These are phyloP conservation scores for Drechslerella dactyloides DNA, from an alignment of 2,329 filamentous ascomycete genomes.

Conservation along the genomic window DNA sequence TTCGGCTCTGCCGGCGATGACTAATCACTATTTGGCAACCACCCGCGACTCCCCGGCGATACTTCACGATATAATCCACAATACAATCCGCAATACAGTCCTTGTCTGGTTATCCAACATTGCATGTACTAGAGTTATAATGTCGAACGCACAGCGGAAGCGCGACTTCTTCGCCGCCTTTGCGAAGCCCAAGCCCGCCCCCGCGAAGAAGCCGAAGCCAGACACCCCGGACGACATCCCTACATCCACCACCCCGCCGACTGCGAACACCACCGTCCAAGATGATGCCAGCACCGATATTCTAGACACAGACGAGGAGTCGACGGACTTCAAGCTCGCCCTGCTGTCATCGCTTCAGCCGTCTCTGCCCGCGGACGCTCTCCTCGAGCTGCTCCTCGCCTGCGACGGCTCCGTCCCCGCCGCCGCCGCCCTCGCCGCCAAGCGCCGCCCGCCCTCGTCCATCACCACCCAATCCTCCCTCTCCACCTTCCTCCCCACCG, in stretches of 20 bases:
- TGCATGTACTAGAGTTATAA: too few relatives aligned
- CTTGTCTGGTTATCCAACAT: too few relatives aligned
- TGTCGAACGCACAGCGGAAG: conserved; percentile 13
- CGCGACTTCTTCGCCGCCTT: conserved; percentile 39
- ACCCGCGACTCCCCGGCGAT: too few relatives aligned
- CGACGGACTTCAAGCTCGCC: conserved; percentile 88
- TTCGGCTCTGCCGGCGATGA: too few relatives aligned
- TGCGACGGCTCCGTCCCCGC: conserved; percentile 76
- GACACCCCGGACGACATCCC: not conserved
- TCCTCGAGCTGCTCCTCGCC: conserved; percentile 79
- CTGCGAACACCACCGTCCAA: not conserved
- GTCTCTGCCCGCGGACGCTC: conserved; percentile 66
- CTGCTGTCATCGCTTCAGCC: conserved; percentile 79
- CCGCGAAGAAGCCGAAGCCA: conserved; percentile 24
- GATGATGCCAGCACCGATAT: not conserved
- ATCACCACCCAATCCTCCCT: conserved; percentile 53
- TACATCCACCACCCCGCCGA: too few relatives aligned
- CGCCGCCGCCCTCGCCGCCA: conserved; percentile 62
- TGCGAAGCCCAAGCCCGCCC: not conserved
- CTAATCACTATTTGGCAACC: too few relatives aligned
- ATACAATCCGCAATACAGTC: too few relatives aligned
- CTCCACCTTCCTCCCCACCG: conserved; percentile 55
- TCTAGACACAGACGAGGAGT: conserved; percentile 67
- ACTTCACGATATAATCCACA: too few relatives aligned
- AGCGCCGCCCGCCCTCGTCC: conserved; percentile 42